Evolutionary conservation across 73 alveolate genomes (phyloP).

Genomic region (Paramecium octaurelia): DNA sequence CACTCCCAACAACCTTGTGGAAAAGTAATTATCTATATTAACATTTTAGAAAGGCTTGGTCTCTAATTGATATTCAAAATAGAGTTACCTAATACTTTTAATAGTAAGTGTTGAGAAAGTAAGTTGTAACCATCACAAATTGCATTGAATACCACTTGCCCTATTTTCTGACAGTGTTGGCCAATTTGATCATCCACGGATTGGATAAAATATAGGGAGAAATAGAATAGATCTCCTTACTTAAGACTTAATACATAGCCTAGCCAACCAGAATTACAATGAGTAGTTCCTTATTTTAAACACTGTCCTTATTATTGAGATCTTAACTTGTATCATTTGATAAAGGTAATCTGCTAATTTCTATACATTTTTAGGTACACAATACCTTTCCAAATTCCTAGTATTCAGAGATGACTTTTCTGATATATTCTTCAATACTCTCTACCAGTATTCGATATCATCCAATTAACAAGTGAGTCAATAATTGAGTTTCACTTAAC

Average conservation of each 20-base stretch:
- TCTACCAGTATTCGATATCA: neutral
- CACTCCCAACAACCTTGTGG: neutral
- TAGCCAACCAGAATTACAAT: neutral
- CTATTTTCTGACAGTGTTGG: neutral
- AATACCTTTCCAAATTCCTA: conserved; percentile 45
- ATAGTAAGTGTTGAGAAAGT: neutral
- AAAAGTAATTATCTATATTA: neutral
- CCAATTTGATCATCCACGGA: neutral
- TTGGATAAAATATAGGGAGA: neutral
- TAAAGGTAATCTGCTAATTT: neutral
- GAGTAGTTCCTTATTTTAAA: conserved; percentile 13
- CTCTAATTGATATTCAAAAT: conserved; percentile 14
- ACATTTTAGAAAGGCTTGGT: neutral
- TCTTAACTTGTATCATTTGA: neutral
- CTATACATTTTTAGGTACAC: neutral
- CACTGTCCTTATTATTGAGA: neutral
- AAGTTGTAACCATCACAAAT: neutral
- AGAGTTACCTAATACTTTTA: conserved; percentile 13
- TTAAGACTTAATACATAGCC: neutral
- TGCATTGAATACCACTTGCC: neutral
- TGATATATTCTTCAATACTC: neutral
- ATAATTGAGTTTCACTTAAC: neutral
- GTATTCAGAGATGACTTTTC: conserved; percentile 36
- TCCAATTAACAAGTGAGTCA: neutral
- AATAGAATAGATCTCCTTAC: neutral